A percentile compares a stretch with the other conserved stretches of the same genome.
Conservation (phyloP, 2,329 filamentous ascomycete species). For the Aspergillus sp. region DNA sequence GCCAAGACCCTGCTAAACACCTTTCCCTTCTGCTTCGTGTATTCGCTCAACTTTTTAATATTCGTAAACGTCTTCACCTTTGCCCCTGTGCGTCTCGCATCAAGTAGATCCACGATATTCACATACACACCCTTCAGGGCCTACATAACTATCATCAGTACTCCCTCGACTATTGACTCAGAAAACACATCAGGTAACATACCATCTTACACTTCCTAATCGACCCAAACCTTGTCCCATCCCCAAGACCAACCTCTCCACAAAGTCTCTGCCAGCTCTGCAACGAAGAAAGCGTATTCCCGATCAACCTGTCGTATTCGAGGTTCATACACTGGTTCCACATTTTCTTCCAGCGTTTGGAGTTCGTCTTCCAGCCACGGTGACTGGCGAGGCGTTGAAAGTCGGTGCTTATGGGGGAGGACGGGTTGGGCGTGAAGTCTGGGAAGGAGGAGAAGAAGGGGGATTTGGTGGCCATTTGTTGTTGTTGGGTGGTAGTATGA, state of each 20-base stretch:
- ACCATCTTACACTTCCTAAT: slow-evolving; percentile 25
- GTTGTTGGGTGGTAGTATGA: background rate
- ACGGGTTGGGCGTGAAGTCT: slow-evolving; percentile 8
- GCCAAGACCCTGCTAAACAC: slow-evolving; percentile 10
- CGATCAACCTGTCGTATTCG: slow-evolving; percentile 15
- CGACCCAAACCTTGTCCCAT: slow-evolving; percentile 6
- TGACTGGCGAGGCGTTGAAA: slow-evolving; percentile 14
- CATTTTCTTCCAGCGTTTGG: slow-evolving; percentile 14
- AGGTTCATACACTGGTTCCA: slow-evolving; percentile 16
- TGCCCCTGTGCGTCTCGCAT: slow-evolving; percentile 11
- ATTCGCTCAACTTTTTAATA: slow-evolving; percentile 7
- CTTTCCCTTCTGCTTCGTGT: slow-evolving; percentile 9
- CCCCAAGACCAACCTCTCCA: slow-evolving; percentile 14
- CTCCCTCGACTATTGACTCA: background rate
- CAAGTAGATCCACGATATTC: slow-evolving; percentile 25
- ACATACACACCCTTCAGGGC: slow-evolving; percentile 17
- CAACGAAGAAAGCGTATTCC: slow-evolving; percentile 8
- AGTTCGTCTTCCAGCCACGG: slow-evolving; percentile 15
- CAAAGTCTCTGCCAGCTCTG: slow-evolving; percentile 20
- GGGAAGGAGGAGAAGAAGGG: slow-evolving; percentile 11
- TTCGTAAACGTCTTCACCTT: slow-evolving; percentile 11
- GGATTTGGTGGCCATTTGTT: background rate
- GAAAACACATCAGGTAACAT: background rate
- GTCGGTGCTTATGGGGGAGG: slow-evolving; percentile 10
- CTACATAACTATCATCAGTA: slow-evolving; percentile 6